phyloP scores from a whole-genome alignment of 495 filamentous ascomycete species.

The Clavariopsis aquatica region DNA sequence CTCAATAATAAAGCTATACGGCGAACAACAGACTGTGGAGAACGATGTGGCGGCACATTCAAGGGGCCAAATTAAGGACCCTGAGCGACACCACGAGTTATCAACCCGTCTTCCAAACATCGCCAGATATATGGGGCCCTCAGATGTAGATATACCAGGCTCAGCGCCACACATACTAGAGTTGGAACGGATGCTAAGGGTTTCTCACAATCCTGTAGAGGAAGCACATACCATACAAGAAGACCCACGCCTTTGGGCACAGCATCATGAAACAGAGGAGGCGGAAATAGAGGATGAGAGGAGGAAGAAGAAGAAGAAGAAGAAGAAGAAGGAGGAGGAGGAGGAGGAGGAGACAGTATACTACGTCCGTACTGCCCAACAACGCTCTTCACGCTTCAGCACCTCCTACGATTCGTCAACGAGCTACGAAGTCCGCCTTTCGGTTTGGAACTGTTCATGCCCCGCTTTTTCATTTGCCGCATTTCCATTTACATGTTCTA shows the following conservation, averaged over 20 bases:
- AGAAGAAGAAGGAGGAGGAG: background rate
- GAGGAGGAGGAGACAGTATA: conserved; percentile 42
- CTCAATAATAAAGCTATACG: background rate
- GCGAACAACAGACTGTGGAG: background rate
- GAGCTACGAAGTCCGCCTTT: conserved; percentile 68
- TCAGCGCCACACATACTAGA: background rate
- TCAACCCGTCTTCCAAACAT: background rate
- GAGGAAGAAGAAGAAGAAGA: conserved; percentile 18
- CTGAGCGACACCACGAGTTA: background rate
- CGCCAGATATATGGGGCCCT: background rate
- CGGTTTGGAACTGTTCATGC: conserved; percentile 89
- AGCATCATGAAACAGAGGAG: background rate
- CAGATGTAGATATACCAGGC: background rate
- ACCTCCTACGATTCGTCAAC: conserved; percentile 39
- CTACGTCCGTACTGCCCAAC: conserved; percentile 49
- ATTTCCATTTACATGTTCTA: conserved; percentile 47
- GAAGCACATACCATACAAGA: background rate
- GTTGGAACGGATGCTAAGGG: background rate
- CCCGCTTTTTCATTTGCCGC: conserved; percentile 74
- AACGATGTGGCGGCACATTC: background rate
- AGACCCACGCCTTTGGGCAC: background rate
- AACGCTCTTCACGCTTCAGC: conserved; percentile 31
- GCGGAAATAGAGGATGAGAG: background rate
- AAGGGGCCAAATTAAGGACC: background rate
- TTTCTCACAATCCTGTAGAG: background rate